Evolutionary conservation across 75 land plant species (phyloP), one percentile per base, ranked within the genome.

Genomic region (Isoetes taiwanensis): DNA sequence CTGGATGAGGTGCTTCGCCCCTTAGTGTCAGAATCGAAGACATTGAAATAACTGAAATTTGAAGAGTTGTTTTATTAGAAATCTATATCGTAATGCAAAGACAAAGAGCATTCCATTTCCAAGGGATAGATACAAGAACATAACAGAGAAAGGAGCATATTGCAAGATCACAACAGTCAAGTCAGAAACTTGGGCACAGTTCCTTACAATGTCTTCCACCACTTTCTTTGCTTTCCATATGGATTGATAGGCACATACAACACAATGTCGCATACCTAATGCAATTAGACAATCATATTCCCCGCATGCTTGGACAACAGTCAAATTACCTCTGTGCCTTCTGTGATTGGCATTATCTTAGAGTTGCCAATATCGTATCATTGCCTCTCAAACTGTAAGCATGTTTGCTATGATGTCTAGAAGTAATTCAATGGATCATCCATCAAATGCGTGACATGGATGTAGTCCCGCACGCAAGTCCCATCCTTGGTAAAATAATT

Each of bases 1-100:
- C 88, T 54, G 93, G 84, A 54, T 79, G 72, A 0, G 93, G 88
- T 59, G 93, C 84, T 70, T 86, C 93, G 8, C 50, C 93, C 93
- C 46, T 80, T 76, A 30, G 93, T 87, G 69, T 86, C 93, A 35
- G 93, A 86, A 5, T 87, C 93, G 71, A 86, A 80, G 19, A 86
- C 93, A 74, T 86, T 86, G 58, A 86, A 86, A 60, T 86, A 86
- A 52, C 93, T 86, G 62, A 19, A 64, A 31, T 57, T 24, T 52
- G 41, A 32, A 62, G 19, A 8, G 8, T 57, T 35, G 25, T 41
- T 24, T 27, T 5, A 26, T 21, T 6, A 16, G 2, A 23, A 2
- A 8, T 8, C 2, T 24, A 28, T 28, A 12, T 14, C 23, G 30
- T 19, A 52, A 17, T 17, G 1, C 3, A 2, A 52, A 52, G 2